Evolutionary conservation across 441 rosid species (phyloP).

Genomic region (Aleurites moluccanus): DNA sequence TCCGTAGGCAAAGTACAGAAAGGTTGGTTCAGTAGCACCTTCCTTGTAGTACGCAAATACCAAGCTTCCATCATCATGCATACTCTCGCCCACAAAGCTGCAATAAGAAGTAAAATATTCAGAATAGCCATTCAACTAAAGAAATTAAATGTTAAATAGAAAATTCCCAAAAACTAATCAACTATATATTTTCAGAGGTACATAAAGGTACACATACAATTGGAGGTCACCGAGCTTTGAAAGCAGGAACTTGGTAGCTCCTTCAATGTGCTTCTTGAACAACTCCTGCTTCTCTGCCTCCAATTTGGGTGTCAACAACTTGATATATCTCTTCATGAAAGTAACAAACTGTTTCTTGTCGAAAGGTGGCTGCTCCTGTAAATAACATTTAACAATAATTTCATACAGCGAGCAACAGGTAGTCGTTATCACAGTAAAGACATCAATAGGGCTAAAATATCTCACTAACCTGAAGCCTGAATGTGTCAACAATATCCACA

Average conservation of each 20-base stretch:
- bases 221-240: constrained; percentile 75
- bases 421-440: not conserved
- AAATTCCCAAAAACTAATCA: not conserved
- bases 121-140: constrained; percentile 29
- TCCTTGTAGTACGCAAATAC: constrained; percentile 97
- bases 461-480: constrained; percentile 71
- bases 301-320: constrained; percentile 64
- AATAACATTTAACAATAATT: constrained; percentile 1
- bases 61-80: constrained; percentile 63
- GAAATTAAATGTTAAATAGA: constrained; percentile 25
- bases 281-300: constrained; percentile 45
- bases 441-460: not conserved
- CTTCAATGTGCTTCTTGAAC: constrained; percentile 77
- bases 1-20: constrained; percentile 71
- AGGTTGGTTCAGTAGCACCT: constrained; percentile 83
- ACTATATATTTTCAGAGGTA: not conserved
- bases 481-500: constrained; percentile 88
- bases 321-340: constrained; percentile 66
- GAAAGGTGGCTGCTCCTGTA: constrained; percentile 82
- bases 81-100: constrained; percentile 96
- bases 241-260: constrained; percentile 77
- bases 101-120: not conserved
- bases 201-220: constrained; percentile 41
- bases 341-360: constrained; percentile 75
- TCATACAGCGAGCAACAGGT: not conserved